phyloP scores from a whole-genome alignment of 2,329 filamentous ascomycete species.

The Pezicula rhizophila region DNA sequence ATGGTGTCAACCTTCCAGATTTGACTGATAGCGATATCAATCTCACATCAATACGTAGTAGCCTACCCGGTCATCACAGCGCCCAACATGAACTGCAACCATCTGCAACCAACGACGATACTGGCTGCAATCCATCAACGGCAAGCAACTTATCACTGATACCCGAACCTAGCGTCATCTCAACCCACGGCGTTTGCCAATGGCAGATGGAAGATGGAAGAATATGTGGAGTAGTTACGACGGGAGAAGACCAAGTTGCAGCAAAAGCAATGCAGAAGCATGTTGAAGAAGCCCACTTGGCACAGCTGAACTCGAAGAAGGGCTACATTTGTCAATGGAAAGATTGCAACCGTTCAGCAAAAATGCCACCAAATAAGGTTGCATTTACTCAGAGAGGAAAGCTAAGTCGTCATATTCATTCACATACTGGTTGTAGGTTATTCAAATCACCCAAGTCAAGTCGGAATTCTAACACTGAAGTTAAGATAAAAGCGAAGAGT shows the following conservation, averaged over 20 bases:
- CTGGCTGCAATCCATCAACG: not conserved
- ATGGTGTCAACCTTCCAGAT: conserved; percentile 14
- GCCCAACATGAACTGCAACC: not conserved
- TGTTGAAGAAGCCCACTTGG: conserved; percentile 45
- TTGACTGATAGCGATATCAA: conserved; percentile 13
- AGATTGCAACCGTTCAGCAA: conserved; percentile 41
- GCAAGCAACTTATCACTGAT: not conserved
- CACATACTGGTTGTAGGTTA: conserved; percentile 56
- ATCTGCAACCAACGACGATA: not conserved
- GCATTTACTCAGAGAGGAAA: conserved; percentile 57
- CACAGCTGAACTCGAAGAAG: conserved; percentile 35
- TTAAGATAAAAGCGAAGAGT: conserved; percentile 54
- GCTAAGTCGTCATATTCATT: conserved; percentile 58
- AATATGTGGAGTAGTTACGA: conserved; percentile 11
- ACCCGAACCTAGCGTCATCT: no score
- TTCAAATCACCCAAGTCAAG: not conserved
- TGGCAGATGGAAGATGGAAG: conserved; percentile 13
- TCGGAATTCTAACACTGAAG: conserved; percentile 28
- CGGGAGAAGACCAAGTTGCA: conserved; percentile 6
- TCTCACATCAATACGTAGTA: conserved; percentile 2
- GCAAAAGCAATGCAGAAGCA: conserved; percentile 49
- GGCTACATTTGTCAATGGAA: conserved; percentile 53
- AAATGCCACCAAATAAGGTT: conserved; percentile 27
- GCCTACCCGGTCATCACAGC: not conserved
- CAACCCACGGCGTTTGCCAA: conserved; percentile 12